phyloP scores from a whole-genome alignment of 495 filamentous ascomycete species.

The Penicillium soppii region DNA sequence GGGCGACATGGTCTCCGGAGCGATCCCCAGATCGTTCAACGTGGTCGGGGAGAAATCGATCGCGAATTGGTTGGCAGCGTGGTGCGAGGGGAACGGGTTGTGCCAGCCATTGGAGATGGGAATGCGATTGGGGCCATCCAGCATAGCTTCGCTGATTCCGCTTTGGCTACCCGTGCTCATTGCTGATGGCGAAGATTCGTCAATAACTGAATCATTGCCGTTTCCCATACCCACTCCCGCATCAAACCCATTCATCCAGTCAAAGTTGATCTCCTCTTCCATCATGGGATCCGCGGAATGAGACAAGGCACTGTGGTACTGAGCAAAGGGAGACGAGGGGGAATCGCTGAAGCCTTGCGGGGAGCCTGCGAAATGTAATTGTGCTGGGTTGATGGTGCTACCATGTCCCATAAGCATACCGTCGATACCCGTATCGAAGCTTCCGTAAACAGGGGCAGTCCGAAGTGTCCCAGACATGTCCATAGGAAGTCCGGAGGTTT shows the following conservation, averaged over 20 bases:
- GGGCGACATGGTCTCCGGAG: slow-evolving; percentile 46
- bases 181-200: slow-evolving; percentile 91
- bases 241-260: slow-evolving; percentile 86
- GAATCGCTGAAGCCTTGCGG: slow-evolving; percentile 68
- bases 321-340: slow-evolving; percentile 70
- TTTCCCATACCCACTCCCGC: slow-evolving; percentile 69
- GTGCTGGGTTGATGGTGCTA: slow-evolving; percentile 90
- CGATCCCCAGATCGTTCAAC: slow-evolving; percentile 43
- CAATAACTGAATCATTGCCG: slow-evolving; percentile 73
- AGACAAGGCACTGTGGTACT: slow-evolving; percentile 60
- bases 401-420: slow-evolving; percentile 73
- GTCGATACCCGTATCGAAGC: slow-evolving; percentile 70
- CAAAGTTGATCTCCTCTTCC: slow-evolving; percentile 74
- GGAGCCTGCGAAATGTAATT: slow-evolving; percentile 87
- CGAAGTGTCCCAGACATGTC: slow-evolving; percentile 65
- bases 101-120: slow-evolving; percentile 62
- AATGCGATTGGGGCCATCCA: slow-evolving; percentile 72
- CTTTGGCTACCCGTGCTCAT: slow-evolving; percentile 92
- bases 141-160: slow-evolving; percentile 88
- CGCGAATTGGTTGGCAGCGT: slow-evolving; percentile 58
- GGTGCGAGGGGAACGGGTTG: slow-evolving; percentile 61
- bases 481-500: slow-evolving; percentile 69
- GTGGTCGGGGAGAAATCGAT: slow-evolving; percentile 53
- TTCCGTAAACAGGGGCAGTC: slow-evolving; percentile 74
- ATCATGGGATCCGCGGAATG: slow-evolving; percentile 49